phyloP scores from a whole-genome alignment of 345 rosid genomes.

The Kandelia obovata region DNA sequence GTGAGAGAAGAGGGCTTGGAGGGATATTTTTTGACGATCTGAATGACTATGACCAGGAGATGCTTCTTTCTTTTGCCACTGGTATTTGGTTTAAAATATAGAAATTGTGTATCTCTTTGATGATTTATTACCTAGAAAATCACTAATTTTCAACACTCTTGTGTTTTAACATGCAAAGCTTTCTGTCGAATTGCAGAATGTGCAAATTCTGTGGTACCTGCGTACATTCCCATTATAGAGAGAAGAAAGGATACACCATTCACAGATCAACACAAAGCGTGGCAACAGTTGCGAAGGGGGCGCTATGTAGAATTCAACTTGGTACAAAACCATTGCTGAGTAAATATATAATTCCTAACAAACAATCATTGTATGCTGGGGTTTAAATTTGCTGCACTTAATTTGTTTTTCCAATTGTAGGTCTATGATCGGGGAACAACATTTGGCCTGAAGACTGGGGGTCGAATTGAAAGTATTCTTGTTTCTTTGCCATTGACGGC shows the following conservation, averaged over 20 bases:
- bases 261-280: conserved; percentile 79
- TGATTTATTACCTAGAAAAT: not conserved
- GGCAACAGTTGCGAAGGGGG: conserved; percentile 96
- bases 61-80: conserved; percentile 89
- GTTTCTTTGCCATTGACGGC: conserved; percentile 92
- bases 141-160: not conserved
- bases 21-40: conserved; percentile 98
- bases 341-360: not conserved
- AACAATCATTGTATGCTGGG: not conserved
- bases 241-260: conserved; percentile 73
- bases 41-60: conserved; percentile 83
- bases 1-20: conserved; percentile 94
- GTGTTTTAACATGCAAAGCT: not conserved
- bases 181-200: conserved; percentile 55
- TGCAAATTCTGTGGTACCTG: conserved; percentile 85
- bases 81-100: conserved; percentile 41
- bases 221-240: conserved; percentile 85
- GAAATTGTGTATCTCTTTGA: not conserved
- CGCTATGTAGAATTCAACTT: conserved; percentile 96
- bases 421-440: conserved; percentile 98
- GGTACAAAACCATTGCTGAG: conserved; percentile 37
- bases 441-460: conserved; percentile 96
- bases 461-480: conserved; percentile 93
- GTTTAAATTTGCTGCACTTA: not conserved
- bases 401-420: conserved; percentile 29